Base-by-base conservation (phyloP, 129 eudicot genomes). In the Artemisia argyi region DNA sequence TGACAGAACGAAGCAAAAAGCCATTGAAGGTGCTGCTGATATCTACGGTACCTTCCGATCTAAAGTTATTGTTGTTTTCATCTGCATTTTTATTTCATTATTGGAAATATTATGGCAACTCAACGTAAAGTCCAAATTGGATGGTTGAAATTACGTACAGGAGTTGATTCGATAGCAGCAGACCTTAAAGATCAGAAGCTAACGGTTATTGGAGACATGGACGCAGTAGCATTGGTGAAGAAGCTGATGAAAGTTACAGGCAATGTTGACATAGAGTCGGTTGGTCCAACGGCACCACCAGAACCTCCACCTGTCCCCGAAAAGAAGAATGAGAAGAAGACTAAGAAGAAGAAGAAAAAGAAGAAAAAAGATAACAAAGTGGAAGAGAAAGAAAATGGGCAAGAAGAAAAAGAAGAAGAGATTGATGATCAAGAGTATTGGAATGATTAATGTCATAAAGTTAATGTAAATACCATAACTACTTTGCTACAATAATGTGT, bases 1-100 rank as follows among this genome's bases (percentile, higher is more conserved):
- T 79, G 91, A 87, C 6, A 90, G 68, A 66, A 79, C 90, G 0
- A 87, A 87, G 84, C 86, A 90, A 81, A 90, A 85, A 61, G 88
- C 96, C 67, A 90, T 90, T 8, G 94, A 85, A 79, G 96, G 91
- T 66, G 96, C 90, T 19, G 96, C 96, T n/a, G 89, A 87, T 81
- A 83, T 85, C 11, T 66, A 47, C 2, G 96, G 96, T 90, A 64
- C 18, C 50, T 8, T 42, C 48, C 44, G 11, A 11, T 60, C 35
- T 12, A 78, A 39, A 63, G 53, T 32, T 67, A 65, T 39, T 35
- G 11, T 39, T 39, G 46, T 7, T 35, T 35, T 35, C 46, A 39
- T 39, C 2, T 39, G 10, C 44, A 35, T 39, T 39, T 39, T 39
- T 39, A 7, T 39, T 39, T 39, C 46, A 39, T 39, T 39, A 39